Conservation (phyloP, 371 early-diverging fungal genomes). For the Amoeboaphelidium protococcarum region DNA sequence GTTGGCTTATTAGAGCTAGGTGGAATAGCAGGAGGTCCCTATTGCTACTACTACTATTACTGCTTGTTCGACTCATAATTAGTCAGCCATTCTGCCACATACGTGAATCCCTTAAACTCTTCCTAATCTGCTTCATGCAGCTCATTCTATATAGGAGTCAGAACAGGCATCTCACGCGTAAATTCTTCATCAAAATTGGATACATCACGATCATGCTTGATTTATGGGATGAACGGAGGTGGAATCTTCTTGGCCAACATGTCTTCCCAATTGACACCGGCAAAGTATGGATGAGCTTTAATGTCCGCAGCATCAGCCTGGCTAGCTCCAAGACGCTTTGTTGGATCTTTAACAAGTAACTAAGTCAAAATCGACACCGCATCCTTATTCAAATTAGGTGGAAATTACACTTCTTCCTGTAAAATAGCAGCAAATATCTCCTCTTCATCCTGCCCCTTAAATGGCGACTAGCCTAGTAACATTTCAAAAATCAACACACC, state of each 20-base stretch:
- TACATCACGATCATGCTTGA: conserved; percentile 7
- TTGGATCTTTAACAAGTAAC: conserved; percentile 63
- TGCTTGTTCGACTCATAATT: no score
- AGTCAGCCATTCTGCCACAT: conserved; percentile 52
- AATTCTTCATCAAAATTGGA: conserved; percentile 35
- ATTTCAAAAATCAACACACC: conserved; percentile 96
- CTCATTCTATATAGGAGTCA: conserved; percentile 60
- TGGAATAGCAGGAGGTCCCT: no score
- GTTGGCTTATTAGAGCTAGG: no score
- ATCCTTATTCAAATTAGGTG: conserved; percentile 59
- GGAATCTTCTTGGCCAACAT: conserved; percentile 45
- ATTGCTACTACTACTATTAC: no score
- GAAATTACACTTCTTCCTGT: conserved; percentile 68
- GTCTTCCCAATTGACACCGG: conserved; percentile 84
- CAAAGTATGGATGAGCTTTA: conserved; percentile 82
- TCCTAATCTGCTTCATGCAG: conserved; percentile 51
- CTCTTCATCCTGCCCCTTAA: conserved; percentile 76
- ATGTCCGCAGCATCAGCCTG: conserved; percentile 56
- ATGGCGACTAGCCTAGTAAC: conserved; percentile 74
- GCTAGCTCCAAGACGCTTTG: conserved; percentile 52
- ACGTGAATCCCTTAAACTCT: conserved; percentile 70
- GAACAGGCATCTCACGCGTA: conserved; percentile 52
- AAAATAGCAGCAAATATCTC: conserved; percentile 83
- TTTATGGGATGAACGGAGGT: conserved; percentile 66
- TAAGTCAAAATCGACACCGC: conserved; percentile 60